Percentiles rank a stretch among this genome's conserved stretches.
phyloP scores from a whole-genome alignment of 805 yeast genomes.

The Blastobotrys terrestris region DNA sequence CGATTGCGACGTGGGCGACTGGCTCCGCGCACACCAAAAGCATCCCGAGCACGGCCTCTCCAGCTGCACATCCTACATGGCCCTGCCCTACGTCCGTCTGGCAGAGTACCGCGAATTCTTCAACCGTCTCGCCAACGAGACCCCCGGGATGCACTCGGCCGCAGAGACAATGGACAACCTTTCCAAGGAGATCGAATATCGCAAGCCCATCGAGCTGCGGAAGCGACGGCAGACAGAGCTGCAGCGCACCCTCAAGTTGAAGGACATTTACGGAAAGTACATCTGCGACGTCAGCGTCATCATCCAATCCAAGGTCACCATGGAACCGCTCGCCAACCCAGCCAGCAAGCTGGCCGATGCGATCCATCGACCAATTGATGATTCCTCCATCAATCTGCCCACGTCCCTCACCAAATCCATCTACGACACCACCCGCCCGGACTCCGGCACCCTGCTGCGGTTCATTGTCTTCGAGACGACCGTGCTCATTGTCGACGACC shows the following conservation, averaged over 20 bases:
- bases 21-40: constrained; percentile 14
- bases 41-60: constrained; percentile 14
- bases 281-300: constrained; percentile 16
- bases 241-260: constrained; percentile 12
- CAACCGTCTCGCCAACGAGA: constrained; percentile 3
- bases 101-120: constrained; percentile 15
- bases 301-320: constrained; percentile 9
- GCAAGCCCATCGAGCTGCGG: constrained; percentile 15
- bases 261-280: constrained; percentile 10
- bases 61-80: constrained; percentile 17
- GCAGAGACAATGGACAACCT: constrained; percentile 8
- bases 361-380: constrained; percentile 7
- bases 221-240: constrained; percentile 13
- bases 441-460: constrained; percentile 9
- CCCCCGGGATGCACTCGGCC: constrained; percentile 10
- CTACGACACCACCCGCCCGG: constrained; percentile 6
- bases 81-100: constrained; percentile 19
- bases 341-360: constrained; percentile 13
- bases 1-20: constrained; percentile 17
- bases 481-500: constrained; percentile 11
- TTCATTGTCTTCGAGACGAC: constrained; percentile 11
- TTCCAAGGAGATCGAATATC: constrained; percentile 11
- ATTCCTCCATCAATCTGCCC: constrained; percentile 5
- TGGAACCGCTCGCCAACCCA: constrained; percentile 10
- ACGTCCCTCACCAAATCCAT: constrained; percentile 6